Conservation (phyloP, 2,329 filamentous ascomycete genomes). For the Teratosphaeriaceae sp. region DNA sequence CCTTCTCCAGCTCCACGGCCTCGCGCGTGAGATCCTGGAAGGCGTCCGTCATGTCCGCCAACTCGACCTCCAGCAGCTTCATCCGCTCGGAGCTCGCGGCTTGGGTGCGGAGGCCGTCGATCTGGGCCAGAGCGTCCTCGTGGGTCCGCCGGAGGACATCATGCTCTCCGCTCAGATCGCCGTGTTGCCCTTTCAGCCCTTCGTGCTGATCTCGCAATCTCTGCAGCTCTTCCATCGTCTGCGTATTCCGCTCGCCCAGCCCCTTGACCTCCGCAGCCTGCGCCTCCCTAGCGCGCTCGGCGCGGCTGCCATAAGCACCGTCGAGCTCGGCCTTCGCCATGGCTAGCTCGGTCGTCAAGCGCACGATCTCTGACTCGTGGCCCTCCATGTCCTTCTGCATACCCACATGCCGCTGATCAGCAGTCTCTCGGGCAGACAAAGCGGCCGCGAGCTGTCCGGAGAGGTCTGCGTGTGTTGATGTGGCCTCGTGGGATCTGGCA, state of each 20-base stretch:
- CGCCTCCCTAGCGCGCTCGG: constrained; percentile 60
- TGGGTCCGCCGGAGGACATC: not conserved
- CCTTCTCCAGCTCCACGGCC: constrained; percentile 64
- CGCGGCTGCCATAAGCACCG: constrained; percentile 78
- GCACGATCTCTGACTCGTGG: constrained; percentile 58
- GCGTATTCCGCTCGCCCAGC: constrained; percentile 30
- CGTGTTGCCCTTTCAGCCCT: not conserved
- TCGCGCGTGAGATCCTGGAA: constrained; percentile 65
- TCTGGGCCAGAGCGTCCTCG: constrained; percentile 15
- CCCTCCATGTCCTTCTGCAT: constrained; percentile 27
- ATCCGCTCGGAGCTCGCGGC: constrained; percentile 20
- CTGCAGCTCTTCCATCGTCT: constrained; percentile 37
- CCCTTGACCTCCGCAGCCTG: constrained; percentile 52
- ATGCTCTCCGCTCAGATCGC: constrained; percentile 26
- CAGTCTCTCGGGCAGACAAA: constrained; percentile 13
- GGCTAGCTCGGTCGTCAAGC: constrained; percentile 72
- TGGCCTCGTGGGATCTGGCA: constrained; percentile 21
- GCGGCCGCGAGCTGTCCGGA: constrained; percentile 14
- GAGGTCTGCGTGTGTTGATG: constrained; percentile 8
- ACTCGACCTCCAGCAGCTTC: constrained; percentile 54
- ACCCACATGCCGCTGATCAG: constrained; percentile 21
- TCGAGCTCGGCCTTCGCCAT: constrained; percentile 87
- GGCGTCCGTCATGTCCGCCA: constrained; percentile 61
- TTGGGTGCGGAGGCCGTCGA: constrained; percentile 13
- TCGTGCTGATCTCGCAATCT: constrained; percentile 36